Conservation (phyloP, 306 rosid species). For the Ochetophila trinervis region DNA sequence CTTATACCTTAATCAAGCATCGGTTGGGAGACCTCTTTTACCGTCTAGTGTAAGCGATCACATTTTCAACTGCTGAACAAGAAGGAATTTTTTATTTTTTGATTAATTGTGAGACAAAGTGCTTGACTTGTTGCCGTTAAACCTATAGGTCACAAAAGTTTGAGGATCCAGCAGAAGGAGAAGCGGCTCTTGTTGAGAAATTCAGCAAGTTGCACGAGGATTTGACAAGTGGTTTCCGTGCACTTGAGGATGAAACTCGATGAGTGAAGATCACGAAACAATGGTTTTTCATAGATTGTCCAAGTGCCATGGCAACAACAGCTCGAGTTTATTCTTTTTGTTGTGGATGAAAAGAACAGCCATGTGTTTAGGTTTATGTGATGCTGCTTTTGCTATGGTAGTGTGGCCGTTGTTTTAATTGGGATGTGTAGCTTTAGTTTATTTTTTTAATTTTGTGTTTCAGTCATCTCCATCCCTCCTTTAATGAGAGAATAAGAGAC, state of each 20-base stretch:
- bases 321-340: slow-evolving; percentile 21
- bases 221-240: slow-evolving; percentile 88
- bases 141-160: slow-evolving; percentile 89
- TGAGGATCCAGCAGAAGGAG: slow-evolving; percentile 99
- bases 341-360: slow-evolving; percentile 23
- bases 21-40: slow-evolving; percentile 98
- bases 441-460: not conserved
- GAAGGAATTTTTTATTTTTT: slow-evolving; percentile 8
- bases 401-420: slow-evolving; percentile 37
- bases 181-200: slow-evolving; percentile 67
- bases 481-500: slow-evolving; percentile 49
- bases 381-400: slow-evolving; percentile 33
- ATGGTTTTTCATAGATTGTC: slow-evolving; percentile 23
- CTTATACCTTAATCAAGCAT: slow-evolving; percentile 81
- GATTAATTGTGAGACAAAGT: slow-evolving; percentile 10
- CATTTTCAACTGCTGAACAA: not conserved
- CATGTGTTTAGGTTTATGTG: slow-evolving; percentile 32
- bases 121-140: slow-evolving; percentile 20
- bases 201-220: slow-evolving; percentile 83
- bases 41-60: slow-evolving; percentile 77
- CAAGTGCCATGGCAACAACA: slow-evolving; percentile 26
- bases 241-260: slow-evolving; percentile 95
- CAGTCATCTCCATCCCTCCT: slow-evolving; percentile 21
- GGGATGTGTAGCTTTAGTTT: slow-evolving; percentile 35
- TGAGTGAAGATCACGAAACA: slow-evolving; percentile 38